Percentiles rank a stretch among this genome's conserved stretches.
Conservation (phyloP, 257 asterid species). For the Rauvolfia tetraphylla region DNA sequence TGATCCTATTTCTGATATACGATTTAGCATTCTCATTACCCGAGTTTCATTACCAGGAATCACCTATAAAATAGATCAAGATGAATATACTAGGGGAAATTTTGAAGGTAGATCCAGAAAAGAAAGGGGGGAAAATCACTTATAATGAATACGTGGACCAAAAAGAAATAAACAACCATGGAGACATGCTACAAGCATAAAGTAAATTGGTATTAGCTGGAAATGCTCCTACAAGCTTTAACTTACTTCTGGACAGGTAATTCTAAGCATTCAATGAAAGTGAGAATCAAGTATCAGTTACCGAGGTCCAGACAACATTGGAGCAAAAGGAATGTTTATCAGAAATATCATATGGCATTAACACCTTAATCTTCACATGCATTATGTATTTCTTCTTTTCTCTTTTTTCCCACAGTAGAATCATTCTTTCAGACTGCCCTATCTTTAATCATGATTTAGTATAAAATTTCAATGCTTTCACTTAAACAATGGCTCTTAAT, state of each 20-base stretch:
- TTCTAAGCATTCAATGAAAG: neutral
- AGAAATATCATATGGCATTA: too few species aligned
- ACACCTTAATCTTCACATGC: too few species aligned
- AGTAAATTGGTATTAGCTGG: too few species aligned
- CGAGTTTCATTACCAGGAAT: slow-evolving; percentile 97
- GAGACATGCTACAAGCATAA: neutral
- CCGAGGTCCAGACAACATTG: neutral
- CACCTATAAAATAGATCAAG: slow-evolving; percentile 48
- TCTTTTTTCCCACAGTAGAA: too few species aligned
- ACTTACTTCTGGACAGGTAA: neutral
- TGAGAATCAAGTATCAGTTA: neutral
- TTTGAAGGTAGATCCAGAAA: neutral
- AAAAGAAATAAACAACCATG: neutral
- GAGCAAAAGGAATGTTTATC: too few species aligned
- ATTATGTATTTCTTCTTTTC: too few species aligned
- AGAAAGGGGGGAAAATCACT: neutral
- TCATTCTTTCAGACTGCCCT: too few species aligned
- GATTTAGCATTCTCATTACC: slow-evolving; percentile 95
- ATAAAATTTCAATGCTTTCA: neutral
- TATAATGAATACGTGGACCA: neutral
- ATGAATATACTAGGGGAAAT: neutral
- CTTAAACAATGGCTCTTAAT: neutral
- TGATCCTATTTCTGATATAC: slow-evolving; percentile 90
- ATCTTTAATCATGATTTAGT: neutral
- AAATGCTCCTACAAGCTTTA: neutral